Evolutionary conservation across 73 alveolate species (phyloP).

Genomic region (Paramecium tetraurelia): DNA sequence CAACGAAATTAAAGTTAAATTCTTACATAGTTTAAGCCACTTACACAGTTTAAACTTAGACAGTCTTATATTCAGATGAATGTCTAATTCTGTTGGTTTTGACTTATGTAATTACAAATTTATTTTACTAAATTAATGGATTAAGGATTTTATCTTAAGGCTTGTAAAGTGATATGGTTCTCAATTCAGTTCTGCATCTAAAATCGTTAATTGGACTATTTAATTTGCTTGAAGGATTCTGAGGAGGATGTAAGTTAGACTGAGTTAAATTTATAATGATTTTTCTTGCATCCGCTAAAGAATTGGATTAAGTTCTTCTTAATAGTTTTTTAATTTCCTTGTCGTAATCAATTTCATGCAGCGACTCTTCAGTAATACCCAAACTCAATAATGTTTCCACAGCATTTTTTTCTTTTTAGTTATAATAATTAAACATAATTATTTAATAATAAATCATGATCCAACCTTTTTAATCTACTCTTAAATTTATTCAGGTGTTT

Average conservation of each 20-base stretch:
- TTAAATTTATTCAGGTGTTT: background rate
- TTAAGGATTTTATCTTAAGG: background rate
- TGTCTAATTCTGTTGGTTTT: background rate
- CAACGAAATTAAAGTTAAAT: background rate
- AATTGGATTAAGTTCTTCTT: background rate
- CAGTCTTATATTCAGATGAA: background rate
- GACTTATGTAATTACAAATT: background rate
- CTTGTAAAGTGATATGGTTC: background rate
- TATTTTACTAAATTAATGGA: background rate
- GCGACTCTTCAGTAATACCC: background rate
- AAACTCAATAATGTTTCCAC: background rate
- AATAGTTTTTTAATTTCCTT: background rate
- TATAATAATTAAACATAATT: slow-evolving; percentile 2
- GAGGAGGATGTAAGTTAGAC: background rate
- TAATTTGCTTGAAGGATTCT: background rate
- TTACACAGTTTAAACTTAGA: background rate
- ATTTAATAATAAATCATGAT: slow-evolving; percentile 16
- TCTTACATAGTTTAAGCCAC: background rate
- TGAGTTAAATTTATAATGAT: background rate
- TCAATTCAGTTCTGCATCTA: slow-evolving; percentile 1
- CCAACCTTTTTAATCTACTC: background rate
- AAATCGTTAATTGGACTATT: background rate
- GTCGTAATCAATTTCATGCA: background rate
- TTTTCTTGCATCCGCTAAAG: background rate
- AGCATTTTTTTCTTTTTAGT: slow-evolving; percentile 15